Evolutionary conservation across 2,329 filamentous ascomycete species (phyloP), one percentile per base, ranked within the genome.

Genomic region (Cercospora sp.): DNA sequence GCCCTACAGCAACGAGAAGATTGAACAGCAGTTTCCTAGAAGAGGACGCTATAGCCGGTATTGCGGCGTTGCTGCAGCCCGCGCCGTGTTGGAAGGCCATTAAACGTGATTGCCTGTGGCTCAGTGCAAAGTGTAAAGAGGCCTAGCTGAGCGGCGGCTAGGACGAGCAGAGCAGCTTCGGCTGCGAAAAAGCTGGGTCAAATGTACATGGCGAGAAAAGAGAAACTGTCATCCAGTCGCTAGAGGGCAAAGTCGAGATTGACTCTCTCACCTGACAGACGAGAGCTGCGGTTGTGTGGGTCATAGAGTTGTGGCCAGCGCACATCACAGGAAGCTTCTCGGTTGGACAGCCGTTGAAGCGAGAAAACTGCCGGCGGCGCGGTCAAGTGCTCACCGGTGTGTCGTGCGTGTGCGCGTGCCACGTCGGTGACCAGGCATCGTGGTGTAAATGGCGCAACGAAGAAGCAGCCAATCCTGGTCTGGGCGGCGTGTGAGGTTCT

Each of bases 181-280:
- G 48, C 48, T 16, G 31, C 28, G 53, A 5, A 59, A 48, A 55
- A 18, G 20, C 45, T 51, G 61, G 61, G 61, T 48, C 61, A 53
- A 20, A 55, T 20, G 18, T 67, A 61, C 62, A 64, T 64, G 42
- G 51, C 36, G n/a, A 64, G 55, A 60, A 67, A 67, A 61, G 61
- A 64, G 61, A 20, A 60, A 53, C 48, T 55, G 66, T n/a, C 53
- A 42, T 26, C 65, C 39, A 45, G 58, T 67, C 62, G 57, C 57
- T 65, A 57, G 36, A 23, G 33, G 30, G 39, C 55, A 62, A 30
- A 58, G 60, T 48, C n/a, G 28, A 59, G 9, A 45, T 65, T 64
- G 26, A 23, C 12, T 26, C 26, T 2, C 57, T 58, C 61, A 61
- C 66, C 39, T 39, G 66, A 67, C 62, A 26, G 31, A n/a, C 33